These are phyloP conservation scores for Paraurostyla sp. DNA, from an alignment of 73 alveolate species.

Conservation along the genomic window DNA sequence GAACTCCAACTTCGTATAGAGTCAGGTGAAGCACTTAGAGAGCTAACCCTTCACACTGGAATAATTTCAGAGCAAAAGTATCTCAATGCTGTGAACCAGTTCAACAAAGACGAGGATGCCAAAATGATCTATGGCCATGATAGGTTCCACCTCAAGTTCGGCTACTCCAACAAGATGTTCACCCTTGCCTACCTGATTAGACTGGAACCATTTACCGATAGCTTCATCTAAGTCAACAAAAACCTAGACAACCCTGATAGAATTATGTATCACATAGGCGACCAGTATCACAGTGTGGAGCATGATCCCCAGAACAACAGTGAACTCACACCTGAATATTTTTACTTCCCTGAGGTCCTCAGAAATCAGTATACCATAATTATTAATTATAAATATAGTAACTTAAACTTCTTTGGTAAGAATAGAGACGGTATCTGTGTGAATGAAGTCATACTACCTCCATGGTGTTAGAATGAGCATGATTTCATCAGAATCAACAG, in stretches of 20 bases:
- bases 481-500: constrained; percentile 82
- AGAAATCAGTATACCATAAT: constrained; percentile 9
- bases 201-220: constrained; percentile 90
- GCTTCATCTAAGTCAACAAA: constrained; percentile 86
- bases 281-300: constrained; percentile 81
- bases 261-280: constrained; percentile 80
- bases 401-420: constrained; percentile 50
- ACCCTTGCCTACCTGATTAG: constrained; percentile 86
- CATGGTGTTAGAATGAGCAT: constrained; percentile 83
- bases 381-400: not conserved
- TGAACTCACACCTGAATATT: constrained; percentile 96
- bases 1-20: constrained; percentile 64
- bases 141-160: constrained; percentile 61
- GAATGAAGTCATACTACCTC: constrained; percentile 73
- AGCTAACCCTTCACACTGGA: constrained; percentile 89
- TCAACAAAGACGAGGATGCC: constrained; percentile 52
- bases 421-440: constrained; percentile 59
- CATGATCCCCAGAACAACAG: constrained; percentile 82
- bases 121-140: constrained; percentile 69
- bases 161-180: constrained; percentile 89
- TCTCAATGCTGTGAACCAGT: constrained; percentile 52
- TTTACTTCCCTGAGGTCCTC: constrained; percentile 82
- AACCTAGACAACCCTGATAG: constrained; percentile 92
- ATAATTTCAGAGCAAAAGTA: constrained; percentile 66
- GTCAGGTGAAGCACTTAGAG: constrained; percentile 79